Conservation (phyloP, 2,329 filamentous ascomycete genomes). For the Clarireedia homoeocarpa region DNA sequence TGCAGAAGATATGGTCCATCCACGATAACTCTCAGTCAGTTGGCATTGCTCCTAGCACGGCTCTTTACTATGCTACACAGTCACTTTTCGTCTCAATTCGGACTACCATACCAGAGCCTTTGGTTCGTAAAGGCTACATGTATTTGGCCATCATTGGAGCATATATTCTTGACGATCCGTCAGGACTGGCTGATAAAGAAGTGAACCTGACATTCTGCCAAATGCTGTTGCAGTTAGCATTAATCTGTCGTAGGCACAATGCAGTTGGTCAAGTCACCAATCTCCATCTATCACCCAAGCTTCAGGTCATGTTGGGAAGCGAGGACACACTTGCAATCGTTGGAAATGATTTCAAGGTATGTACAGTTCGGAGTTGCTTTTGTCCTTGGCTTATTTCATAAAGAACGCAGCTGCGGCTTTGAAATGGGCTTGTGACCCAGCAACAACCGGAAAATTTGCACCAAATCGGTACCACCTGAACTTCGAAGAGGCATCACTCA, state of each 20-base stretch:
- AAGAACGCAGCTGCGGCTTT: constrained; percentile 19
- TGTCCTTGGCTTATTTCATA: constrained; percentile 8
- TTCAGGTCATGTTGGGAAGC: constrained; percentile 12
- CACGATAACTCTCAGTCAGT: not conserved
- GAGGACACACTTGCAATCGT: constrained; percentile 6
- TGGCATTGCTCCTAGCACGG: constrained; percentile 11
- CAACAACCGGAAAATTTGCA: not conserved
- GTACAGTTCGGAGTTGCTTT: not conserved
- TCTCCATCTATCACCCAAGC: constrained; percentile 20
- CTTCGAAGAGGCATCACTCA: constrained; percentile 21
- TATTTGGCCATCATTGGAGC: constrained; percentile 23
- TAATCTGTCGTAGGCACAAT: constrained; percentile 18
- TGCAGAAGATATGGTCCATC: constrained; percentile 17
- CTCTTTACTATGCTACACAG: constrained; percentile 18
- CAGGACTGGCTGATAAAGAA: constrained; percentile 13
- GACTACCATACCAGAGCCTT: constrained; percentile 13
- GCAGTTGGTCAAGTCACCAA: constrained; percentile 17
- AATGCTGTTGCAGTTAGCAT: constrained; percentile 20
- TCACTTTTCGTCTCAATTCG: constrained; percentile 18
- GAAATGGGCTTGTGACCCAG: constrained; percentile 15
- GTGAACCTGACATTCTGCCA: constrained; percentile 15
- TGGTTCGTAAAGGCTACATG: constrained; percentile 27
- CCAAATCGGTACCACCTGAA: not conserved
- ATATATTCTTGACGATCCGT: constrained; percentile 18
- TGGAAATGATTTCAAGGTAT: constrained; percentile 24